A percentile compares a stretch with the other conserved stretches of the same genome.
Conservation (phyloP, 179 eudicot species). For the Kewa caespitosa region DNA sequence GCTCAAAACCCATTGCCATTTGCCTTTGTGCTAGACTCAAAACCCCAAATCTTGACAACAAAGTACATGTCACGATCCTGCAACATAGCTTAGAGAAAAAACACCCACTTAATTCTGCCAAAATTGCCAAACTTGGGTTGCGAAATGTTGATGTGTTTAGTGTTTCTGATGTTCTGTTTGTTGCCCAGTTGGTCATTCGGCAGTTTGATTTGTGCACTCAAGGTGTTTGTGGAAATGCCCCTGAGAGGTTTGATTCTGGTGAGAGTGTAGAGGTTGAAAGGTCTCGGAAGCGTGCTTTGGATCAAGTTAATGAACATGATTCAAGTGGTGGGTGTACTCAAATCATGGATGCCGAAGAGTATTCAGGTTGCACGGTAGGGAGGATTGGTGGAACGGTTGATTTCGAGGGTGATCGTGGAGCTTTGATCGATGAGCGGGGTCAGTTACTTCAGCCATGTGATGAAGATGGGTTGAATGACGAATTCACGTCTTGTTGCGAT, state of each 20-base stretch:
- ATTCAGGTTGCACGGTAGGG: background rate
- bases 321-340: conserved; percentile 12
- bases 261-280: conserved; percentile 12
- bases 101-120: conserved; percentile 82
- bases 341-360: conserved; percentile 8
- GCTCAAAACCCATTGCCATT: conserved; percentile 60
- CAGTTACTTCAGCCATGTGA: background rate
- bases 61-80: conserved; percentile 59
- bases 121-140: conserved; percentile 67
- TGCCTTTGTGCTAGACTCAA: conserved; percentile 65
- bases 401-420: background rate
- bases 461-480: conserved; percentile 12
- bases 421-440: background rate
- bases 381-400: background rate
- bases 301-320: conserved; percentile 21
- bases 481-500: background rate
- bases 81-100: conserved; percentile 74
- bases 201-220: conserved; percentile 22
- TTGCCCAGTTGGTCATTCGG: conserved; percentile 49
- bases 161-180: conserved; percentile 64
- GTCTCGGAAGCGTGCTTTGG: conserved; percentile 21
- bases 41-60: conserved; percentile 50
- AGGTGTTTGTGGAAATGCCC: conserved; percentile 35
- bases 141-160: conserved; percentile 44
- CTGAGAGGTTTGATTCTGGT: conserved; percentile 26